phyloP scores from a whole-genome alignment of 306 rosid genomes.

The Cicer arietinum region DNA sequence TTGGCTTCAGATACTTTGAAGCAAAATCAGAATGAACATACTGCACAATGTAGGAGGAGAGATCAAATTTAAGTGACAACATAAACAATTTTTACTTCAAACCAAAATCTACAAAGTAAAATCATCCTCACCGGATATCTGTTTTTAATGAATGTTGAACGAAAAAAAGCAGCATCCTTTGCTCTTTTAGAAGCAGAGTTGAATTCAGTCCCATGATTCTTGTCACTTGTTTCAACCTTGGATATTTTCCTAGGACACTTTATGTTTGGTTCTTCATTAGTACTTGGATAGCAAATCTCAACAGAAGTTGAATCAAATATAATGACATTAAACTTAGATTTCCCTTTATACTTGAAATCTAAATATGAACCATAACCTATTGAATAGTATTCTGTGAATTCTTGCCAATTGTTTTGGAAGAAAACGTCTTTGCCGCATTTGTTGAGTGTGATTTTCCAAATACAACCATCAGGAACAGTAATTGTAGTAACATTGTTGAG shows the following conservation, averaged over 20 bases:
- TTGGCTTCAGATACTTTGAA: slow-evolving; percentile 24
- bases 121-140: slow-evolving; percentile 35
- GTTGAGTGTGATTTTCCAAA: slow-evolving; percentile 38
- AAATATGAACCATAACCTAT: slow-evolving; percentile 31
- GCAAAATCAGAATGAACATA: slow-evolving; percentile 36
- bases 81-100: neutral
- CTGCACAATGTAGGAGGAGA: slow-evolving; percentile 38
- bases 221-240: neutral
- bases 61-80: neutral
- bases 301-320: slow-evolving; percentile 40
- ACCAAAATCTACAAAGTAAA: neutral
- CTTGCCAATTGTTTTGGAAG: slow-evolving; percentile 30
- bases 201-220: neutral
- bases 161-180: slow-evolving; percentile 36
- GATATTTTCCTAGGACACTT: neutral
- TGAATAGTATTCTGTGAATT: slow-evolving; percentile 33
- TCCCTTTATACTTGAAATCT: slow-evolving; percentile 38
- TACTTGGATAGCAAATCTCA: slow-evolving; percentile 42
- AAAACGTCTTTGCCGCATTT: neutral
- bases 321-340: slow-evolving; percentile 39
- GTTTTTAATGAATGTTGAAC: neutral
- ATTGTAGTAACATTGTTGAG: slow-evolving; percentile 27
- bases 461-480: slow-evolving; percentile 24
- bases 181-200: neutral
- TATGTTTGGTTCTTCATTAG: neutral